Percentiles rank a stretch among this genome's conserved stretches.
phyloP scores from a whole-genome alignment of 805 yeast species.

The Scheffersomyces coipomensis region DNA sequence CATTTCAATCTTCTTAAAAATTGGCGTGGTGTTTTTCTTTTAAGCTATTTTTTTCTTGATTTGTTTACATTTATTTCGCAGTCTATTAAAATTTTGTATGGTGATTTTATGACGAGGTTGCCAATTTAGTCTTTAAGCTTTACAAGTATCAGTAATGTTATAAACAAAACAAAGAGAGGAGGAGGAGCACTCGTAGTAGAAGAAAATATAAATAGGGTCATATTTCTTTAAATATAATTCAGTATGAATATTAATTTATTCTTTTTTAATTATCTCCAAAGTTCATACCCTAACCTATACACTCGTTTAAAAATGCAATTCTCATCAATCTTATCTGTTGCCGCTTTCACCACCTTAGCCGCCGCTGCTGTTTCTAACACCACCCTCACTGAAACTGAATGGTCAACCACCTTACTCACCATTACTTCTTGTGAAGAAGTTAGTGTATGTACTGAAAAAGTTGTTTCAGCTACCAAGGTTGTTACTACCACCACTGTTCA shows the following conservation, averaged over 20 bases:
- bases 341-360: conserved; percentile 13
- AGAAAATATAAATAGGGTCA: too few relatives aligned
- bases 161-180: too few relatives aligned
- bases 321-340: background rate
- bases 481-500: conserved; percentile 24
- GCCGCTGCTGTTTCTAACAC: conserved; percentile 7
- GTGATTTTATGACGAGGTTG: too few relatives aligned
- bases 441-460: conserved; percentile 25
- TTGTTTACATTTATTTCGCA: too few relatives aligned
- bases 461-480: conserved; percentile 26
- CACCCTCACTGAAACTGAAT: conserved; percentile 18
- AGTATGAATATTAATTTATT: background rate
- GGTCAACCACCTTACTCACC: conserved; percentile 28
- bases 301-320: background rate
- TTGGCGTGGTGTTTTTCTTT: too few relatives aligned
- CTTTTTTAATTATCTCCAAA: background rate
- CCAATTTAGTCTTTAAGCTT: too few relatives aligned
- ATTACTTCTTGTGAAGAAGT: conserved; percentile 32
- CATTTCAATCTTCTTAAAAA: too few relatives aligned
- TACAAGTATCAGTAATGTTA: too few relatives aligned
- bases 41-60: too few relatives aligned
- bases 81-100: too few relatives aligned
- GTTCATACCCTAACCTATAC: background rate
- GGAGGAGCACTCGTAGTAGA: too few relatives aligned
- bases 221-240: too few relatives aligned